Evolutionary conservation across 1,139 yeast genomes (phyloP).

Genomic region (Candida glucosophila): DNA sequence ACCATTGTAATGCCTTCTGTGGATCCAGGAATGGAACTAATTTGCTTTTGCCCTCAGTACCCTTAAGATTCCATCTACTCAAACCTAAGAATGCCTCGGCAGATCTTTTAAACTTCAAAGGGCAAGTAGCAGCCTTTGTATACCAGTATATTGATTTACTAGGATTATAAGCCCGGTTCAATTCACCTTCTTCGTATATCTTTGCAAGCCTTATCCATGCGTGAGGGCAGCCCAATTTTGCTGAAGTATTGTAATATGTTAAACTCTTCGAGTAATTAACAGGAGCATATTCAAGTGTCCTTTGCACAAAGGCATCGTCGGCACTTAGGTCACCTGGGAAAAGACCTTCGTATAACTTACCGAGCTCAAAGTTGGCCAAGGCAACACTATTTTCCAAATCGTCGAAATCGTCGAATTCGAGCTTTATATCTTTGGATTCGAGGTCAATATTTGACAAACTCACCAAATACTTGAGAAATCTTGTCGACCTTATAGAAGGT

Average conservation of each 20-base stretch:
- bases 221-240: conserved; percentile 65
- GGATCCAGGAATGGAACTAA: conserved; percentile 59
- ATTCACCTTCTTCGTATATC: conserved; percentile 79
- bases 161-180: conserved; percentile 59
- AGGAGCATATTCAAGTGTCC: conserved; percentile 31
- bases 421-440: conserved; percentile 24
- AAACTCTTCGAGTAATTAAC: conserved; percentile 55
- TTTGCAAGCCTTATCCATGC: conserved; percentile 84
- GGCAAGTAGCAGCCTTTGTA: conserved; percentile 62
- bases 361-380: conserved; percentile 46
- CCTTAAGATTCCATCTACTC: conserved; percentile 87
- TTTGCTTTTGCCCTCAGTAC: conserved; percentile 50
- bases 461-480: conserved; percentile 28
- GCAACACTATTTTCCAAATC: conserved; percentile 38
- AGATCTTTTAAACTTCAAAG: conserved; percentile 49
- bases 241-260: conserved; percentile 66
- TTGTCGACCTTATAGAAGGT: conserved; percentile 26
- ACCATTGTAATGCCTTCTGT: conserved; percentile 81
- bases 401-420: conserved; percentile 31
- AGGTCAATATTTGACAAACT: conserved; percentile 30
- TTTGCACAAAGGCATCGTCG: conserved; percentile 28
- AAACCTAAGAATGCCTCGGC: conserved; percentile 85
- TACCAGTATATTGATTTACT: conserved; percentile 86
- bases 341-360: conserved; percentile 62
- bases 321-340: conserved; percentile 36